Base-by-base conservation (phyloP, 2,329 filamentous ascomycete genomes). In the Shiraia bambusicola region DNA sequence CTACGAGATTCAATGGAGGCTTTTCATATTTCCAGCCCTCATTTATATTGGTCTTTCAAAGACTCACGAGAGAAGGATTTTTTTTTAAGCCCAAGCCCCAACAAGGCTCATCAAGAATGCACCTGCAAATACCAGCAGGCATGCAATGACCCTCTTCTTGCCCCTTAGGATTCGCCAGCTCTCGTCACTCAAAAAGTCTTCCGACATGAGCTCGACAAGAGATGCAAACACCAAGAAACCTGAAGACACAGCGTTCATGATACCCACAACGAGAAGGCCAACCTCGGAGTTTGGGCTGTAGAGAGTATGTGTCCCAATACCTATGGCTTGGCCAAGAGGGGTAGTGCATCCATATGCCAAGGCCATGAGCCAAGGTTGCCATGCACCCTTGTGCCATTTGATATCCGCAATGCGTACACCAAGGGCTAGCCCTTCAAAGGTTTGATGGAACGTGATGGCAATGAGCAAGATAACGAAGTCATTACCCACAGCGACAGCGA, bases 191-290 rank as follows among this genome's bases (percentile, higher is more conserved):
- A 90, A 61, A 55, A 94, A 94, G 58, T 95, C 89, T 67, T 94
- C 88, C 0, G 88, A 86, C 33, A 95, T 75, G 14, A 95, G 75
- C 70, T 95, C 88, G 3, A 94, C 89, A 30, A 95, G 72, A 0
- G 87, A 88, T 0, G 89, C 88, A 63, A 92, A 94, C 3, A 94
- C 74, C 19, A 95, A 69, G 36, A 95, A 73, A 0, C 89, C 89
- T 36, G 85, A 84, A 8, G 86, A 90, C 37, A 94, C 86, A 28
- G 87, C 88, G 59, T 95, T 94, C 78, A 92, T 93, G 61, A 91
- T 81, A 6, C 89, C 89, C 5, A 94, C 88, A 71, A 92, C 85
- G 17, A 94, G 72, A 34, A 94, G 70, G 0, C 89, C 88, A 0
- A 82, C 80, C 60, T 88, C 79, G 56, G 85, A 88, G 56, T 81